Evolutionary conservation across 2,329 filamentous ascomycete genomes (phyloP).

Genomic region (Xenosphaeropsis pyriputrescens): DNA sequence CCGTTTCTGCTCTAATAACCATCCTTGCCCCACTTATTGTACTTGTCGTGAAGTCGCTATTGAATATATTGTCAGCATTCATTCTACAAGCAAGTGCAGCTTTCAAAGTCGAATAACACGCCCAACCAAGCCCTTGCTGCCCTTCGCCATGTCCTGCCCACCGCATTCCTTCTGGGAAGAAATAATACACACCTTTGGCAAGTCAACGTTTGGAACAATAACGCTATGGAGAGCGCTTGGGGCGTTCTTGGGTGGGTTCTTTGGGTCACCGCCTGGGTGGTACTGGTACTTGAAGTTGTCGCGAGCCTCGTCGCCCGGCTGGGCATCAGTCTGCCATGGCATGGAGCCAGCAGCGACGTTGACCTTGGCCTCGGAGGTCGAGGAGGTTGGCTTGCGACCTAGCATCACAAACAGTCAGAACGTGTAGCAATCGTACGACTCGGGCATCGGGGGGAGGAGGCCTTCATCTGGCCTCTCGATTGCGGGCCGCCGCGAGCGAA

Average conservation of each 20-base stretch:
- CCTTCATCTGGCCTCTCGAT: too few relatives aligned
- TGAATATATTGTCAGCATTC: slow-evolving; percentile 1
- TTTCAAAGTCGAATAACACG: not conserved
- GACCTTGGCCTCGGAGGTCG: slow-evolving; percentile 69
- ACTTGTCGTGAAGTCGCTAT: slow-evolving; percentile 84
- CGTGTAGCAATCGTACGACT: slow-evolving; percentile 1
- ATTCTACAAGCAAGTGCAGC: not conserved
- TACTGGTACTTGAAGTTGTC: slow-evolving; percentile 48
- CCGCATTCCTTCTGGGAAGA: not conserved
- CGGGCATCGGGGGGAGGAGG: not conserved
- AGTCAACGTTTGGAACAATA: slow-evolving; percentile 81
- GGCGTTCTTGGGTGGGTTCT: slow-evolving; percentile 66
- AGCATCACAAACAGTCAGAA: slow-evolving; percentile 8
- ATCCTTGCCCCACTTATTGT: slow-evolving; percentile 99
- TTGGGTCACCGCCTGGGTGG: slow-evolving; percentile 61
- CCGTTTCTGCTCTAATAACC: slow-evolving; percentile 36
- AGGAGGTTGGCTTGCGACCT: slow-evolving; percentile 74
- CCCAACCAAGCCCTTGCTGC: slow-evolving; percentile 3
- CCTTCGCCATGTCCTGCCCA: not conserved
- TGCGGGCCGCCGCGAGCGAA: not conserved
- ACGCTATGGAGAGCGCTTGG: slow-evolving; percentile 93
- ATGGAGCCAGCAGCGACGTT: slow-evolving; percentile 63
- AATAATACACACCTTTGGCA: slow-evolving; percentile 57
- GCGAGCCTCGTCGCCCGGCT: slow-evolving; percentile 44
- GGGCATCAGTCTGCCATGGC: slow-evolving; percentile 71